Conservation (phyloP, 345 rosid species). For the Geranium brycei region DNA sequence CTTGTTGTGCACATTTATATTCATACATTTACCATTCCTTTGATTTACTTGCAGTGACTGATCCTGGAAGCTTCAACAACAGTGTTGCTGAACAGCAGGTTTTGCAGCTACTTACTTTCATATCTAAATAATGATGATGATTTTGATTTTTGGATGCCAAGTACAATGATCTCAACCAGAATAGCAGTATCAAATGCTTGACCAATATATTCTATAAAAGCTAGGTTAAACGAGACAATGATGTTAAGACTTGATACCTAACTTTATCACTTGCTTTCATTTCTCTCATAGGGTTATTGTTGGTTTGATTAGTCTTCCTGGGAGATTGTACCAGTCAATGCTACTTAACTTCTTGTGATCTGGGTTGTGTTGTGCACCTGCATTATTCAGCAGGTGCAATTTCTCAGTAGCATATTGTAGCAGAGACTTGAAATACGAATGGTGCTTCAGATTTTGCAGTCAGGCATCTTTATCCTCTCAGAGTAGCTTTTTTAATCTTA, state of each 20-base stretch:
- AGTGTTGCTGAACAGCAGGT: slow-evolving; percentile 85
- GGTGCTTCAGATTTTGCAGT: neutral
- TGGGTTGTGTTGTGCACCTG: neutral
- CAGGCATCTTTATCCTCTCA: no score
- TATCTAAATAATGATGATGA: neutral
- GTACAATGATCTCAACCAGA: neutral
- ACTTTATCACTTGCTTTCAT: neutral
- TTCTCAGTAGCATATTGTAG: neutral
- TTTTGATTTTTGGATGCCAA: neutral
- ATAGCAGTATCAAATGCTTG: neutral
- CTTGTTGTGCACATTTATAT: neutral
- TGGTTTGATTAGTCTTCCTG: neutral
- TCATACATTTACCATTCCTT: neutral
- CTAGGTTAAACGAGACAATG: neutral
- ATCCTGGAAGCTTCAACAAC: slow-evolving; percentile 77
- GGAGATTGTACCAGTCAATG: neutral
- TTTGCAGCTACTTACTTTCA: neutral
- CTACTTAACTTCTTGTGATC: neutral
- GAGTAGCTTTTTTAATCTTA: neutral
- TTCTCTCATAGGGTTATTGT: neutral
- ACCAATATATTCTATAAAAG: neutral
- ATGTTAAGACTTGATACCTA: neutral
- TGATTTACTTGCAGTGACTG: slow-evolving; percentile 42
- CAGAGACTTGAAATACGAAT: neutral
- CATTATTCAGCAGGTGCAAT: neutral